These are phyloP conservation scores for Apophysomyces variabilis DNA, from an alignment of 371 early-diverging fungal species.

Conservation along the genomic window DNA sequence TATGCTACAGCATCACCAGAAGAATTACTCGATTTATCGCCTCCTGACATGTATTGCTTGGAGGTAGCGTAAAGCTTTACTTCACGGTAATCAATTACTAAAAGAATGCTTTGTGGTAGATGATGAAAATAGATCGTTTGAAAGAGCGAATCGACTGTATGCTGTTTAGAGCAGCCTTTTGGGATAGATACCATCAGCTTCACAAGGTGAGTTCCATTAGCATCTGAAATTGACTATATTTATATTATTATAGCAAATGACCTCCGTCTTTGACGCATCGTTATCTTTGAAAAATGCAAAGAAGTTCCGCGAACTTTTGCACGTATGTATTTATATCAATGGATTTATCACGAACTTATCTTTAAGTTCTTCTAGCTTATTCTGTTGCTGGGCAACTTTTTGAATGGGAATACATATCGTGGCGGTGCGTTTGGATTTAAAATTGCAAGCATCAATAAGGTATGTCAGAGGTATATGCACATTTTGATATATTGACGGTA, in stretches of 20 bases:
- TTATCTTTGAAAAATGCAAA: conserved; percentile 55
- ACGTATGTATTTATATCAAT: conserved; percentile 35
- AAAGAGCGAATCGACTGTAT: conserved; percentile 79
- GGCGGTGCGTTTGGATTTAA: conserved; percentile 93
- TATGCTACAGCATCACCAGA: conserved; percentile 59
- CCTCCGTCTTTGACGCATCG: conserved; percentile 57
- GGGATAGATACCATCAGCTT: conserved; percentile 71
- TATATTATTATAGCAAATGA: conserved; percentile 42
- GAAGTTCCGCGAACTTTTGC: conserved; percentile 56
- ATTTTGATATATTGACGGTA: background rate
- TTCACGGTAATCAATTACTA: too few relatives aligned
- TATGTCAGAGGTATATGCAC: conserved; percentile 21
- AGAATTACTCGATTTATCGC: conserved; percentile 61
- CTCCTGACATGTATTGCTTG: conserved; percentile 84
- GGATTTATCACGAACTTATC: background rate
- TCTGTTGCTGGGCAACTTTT: conserved; percentile 87
- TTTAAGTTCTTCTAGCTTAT: conserved; percentile 63
- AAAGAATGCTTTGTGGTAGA: conserved; percentile 35
- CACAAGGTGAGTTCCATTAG: conserved; percentile 52
- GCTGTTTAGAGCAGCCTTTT: conserved; percentile 73
- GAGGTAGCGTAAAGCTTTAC: conserved; percentile 53
- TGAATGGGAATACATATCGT: conserved; percentile 88
- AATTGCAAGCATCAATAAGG: conserved; percentile 86
- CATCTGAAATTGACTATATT: conserved; percentile 2
- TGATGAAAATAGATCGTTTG: conserved; percentile 77